Evolutionary conservation across 78 protist species (phyloP).

Genomic region (Protostelium mycophagum): DNA sequence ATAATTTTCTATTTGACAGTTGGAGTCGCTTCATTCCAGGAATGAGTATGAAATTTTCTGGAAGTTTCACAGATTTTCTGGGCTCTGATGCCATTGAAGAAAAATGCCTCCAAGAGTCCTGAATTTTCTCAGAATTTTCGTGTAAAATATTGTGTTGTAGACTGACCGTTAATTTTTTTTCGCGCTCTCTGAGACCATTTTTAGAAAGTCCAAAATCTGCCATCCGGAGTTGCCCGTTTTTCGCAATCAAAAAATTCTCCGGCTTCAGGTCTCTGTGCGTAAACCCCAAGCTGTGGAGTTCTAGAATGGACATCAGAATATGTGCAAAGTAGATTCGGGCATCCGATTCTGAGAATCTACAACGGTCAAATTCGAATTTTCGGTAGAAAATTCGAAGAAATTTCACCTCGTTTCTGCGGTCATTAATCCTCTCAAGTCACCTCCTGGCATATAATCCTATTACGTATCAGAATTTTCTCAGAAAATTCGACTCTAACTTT

Average conservation of each 20-base stretch:
- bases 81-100: background rate
- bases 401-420: too few species aligned
- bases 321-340: conserved; percentile 85
- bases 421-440: conserved; percentile 67
- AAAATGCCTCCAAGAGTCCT: background rate
- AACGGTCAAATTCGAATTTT: too few species aligned
- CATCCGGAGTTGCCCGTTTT: conserved; percentile 72
- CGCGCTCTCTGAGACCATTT: conserved; percentile 32
- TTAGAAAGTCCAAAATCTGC: conserved; percentile 87
- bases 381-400: too few species aligned
- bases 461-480: background rate
- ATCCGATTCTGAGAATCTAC: conserved; percentile 41
- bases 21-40: background rate
- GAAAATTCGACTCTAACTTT: conserved; percentile 17
- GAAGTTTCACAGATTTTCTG: background rate
- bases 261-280: conserved; percentile 93
- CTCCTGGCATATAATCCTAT: conserved; percentile 66
- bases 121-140: background rate
- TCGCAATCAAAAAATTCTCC: conserved; percentile 61
- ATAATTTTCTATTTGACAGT: background rate
- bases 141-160: background rate
- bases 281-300: conserved; percentile 74
- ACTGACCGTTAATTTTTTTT: conserved; percentile 21
- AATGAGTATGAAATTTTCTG: background rate
- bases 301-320: conserved; percentile 74